Evolutionary conservation across 305 asterid species (phyloP), one percentile per base, ranked within the genome.

Genomic region (Euphrasia arctica): DNA sequence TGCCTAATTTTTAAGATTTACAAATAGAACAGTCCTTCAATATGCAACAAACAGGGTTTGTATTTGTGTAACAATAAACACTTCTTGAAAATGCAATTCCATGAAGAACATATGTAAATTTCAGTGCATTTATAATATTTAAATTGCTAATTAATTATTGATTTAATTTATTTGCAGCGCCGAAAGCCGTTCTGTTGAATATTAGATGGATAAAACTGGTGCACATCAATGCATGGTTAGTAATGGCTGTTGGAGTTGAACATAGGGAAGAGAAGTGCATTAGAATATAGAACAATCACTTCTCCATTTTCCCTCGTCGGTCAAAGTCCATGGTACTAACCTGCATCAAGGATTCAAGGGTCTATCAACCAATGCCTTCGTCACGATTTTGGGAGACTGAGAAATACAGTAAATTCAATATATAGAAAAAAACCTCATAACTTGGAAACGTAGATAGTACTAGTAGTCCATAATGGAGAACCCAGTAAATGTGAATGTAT

Each of bases 111-210:
- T 39, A 6, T 39, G 43, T 39, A 6, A 7, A 39, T 39, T 39
- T 39, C 54, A 49, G 25, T 42, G 8, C 47, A 42, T 43, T 3
- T 57, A 8, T 54, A 72, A 9, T 28, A 27, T 28, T 10, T 62
- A 12, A 12, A 15, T 11, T 51, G 57, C 62, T 10, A 57, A 32
- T 45, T 43, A 63, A 15, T 59, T 45, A 49, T 28, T 63, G 11
- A 66, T 15, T 12, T 47, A 45, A 32, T 74, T 43, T 76, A 60
- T 54, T 62, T 76, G 76, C 83, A 87, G 88, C 82, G 74, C 1
- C 83, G 82, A 54, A 81, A 84, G 72, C 62, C 80, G 3, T 82
- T 75, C 60, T 89, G 95, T 79, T 84, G 80, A 79, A 22, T 9
- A 62, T 58, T 43, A 64, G 34, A 71, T 22, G 60, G 49, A 59